Evolutionary conservation across 2,329 filamentous ascomycete genomes (phyloP), one percentile per base, ranked within the genome.

Genomic region (Trichoderma aggressivum): DNA sequence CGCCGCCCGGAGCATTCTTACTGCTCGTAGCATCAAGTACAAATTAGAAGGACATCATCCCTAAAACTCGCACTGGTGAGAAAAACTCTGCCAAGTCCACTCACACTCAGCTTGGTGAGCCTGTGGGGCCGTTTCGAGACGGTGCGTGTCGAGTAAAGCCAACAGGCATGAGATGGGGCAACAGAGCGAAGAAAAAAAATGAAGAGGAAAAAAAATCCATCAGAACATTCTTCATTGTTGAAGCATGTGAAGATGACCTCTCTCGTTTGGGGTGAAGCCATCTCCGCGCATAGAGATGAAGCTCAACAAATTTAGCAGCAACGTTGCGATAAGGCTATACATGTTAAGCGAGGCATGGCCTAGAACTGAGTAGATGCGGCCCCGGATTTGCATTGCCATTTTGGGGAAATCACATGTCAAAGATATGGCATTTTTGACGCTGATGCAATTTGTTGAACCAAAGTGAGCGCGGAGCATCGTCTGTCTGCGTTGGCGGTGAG

Each of bases 371-470:
- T 34, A 34, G 61, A 64, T 58, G 26, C 53, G 59, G 12, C 16
- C 11, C 10, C 63, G 50, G 50, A 55, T 34, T 36, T 28, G 18
- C 16, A 39, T 56, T 56, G 7, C 64, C 53, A 26, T 8, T 26
- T 58, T 58, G 53, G 64, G 63, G 34, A 30, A 39, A 56, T 66
- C 63, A 66, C 63, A 66, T 67, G 53, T 59, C 64, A 58, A 59
- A 58, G 10, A 21, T 34, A 39, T 56, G 26, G 11, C 21, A 53
- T 16, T 11, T 18, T 6, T 59, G 64, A 67, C 43, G 53, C 26
- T 36, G 34, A 56, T 58, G 18, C 47, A 32, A 56, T 24, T 24
- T 26, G 21, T 34, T 34, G 30, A 21, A 18, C 32, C 32, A 3
- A 7, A 11, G 32, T 21, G 30, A 34, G 56, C 30, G 14, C 14